These are phyloP conservation scores for Agrocybe praecox DNA, from an alignment of 768 basidiomycete species.

Conservation along the genomic window DNA sequence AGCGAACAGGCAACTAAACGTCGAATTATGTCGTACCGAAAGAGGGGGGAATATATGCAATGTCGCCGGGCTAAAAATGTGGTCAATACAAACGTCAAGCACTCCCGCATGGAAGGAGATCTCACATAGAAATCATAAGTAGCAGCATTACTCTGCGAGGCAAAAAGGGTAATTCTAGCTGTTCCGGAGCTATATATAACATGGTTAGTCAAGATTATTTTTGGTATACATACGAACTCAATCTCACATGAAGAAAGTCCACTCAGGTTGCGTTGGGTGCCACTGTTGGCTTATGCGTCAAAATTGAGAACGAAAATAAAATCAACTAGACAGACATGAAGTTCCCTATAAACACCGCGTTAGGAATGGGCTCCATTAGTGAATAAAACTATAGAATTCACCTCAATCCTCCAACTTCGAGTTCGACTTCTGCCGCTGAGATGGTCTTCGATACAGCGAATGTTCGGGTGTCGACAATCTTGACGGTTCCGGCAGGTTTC, in stretches of 20 bases:
- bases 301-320: neutral
- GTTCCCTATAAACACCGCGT: constrained; percentile 38
- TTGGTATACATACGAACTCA: neutral
- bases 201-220: neutral
- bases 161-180: constrained; percentile 64
- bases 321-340: constrained; percentile 44
- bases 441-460: constrained; percentile 58
- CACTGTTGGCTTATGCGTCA: constrained; percentile 41
- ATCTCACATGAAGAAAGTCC: constrained; percentile 59
- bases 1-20: neutral
- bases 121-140: constrained; percentile 62
- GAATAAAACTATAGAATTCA: constrained; percentile 19
- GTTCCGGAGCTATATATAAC: constrained; percentile 45
- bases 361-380: neutral
- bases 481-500: constrained; percentile 57
- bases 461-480: constrained; percentile 57
- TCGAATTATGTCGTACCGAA: constrained; percentile 23
- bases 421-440: constrained; percentile 56
- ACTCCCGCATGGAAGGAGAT: neutral
- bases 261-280: constrained; percentile 74
- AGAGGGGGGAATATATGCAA: constrained; percentile 40
- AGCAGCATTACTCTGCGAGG: constrained; percentile 53
- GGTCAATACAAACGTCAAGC: neutral
- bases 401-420: constrained; percentile 66
- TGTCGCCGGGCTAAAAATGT: constrained; percentile 33